Conservation (phyloP, 495 filamentous ascomycete genomes). For the Usnea hakonensis region DNA sequence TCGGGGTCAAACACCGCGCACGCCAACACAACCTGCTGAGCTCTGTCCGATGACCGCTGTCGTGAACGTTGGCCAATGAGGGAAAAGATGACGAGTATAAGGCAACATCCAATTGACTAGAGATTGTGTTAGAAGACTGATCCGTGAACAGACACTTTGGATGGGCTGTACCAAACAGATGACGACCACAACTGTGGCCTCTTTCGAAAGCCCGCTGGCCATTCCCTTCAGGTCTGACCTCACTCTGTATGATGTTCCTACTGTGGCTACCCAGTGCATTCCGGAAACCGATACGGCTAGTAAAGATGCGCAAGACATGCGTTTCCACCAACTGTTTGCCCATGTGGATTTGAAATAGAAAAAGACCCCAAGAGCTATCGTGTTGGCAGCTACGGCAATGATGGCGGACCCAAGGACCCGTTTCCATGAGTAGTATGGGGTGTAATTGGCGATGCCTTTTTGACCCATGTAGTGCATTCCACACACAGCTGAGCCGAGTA, state of each 20-base stretch:
- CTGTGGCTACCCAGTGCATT: conserved; percentile 81
- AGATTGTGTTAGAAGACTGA: conserved; percentile 6
- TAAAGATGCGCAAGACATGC: conserved; percentile 54
- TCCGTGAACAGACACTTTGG: not conserved
- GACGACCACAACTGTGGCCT: conserved; percentile 54
- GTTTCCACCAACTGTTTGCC: conserved; percentile 71
- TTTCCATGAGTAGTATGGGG: conserved; percentile 44
- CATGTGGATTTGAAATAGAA: conserved; percentile 70
- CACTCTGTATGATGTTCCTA: conserved; percentile 60
- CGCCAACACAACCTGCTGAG: conserved; percentile 71
- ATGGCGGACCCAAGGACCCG: conserved; percentile 62
- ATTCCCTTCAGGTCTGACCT: conserved; percentile 27
- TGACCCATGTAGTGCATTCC: conserved; percentile 92
- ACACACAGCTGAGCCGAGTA: conserved; percentile 66
- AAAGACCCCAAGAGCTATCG: conserved; percentile 61
- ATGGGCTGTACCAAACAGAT: conserved; percentile 50
- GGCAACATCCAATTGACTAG: conserved; percentile 53
- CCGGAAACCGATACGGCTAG: conserved; percentile 69
- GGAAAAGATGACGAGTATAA: conserved; percentile 49
- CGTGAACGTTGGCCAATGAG: conserved; percentile 49
- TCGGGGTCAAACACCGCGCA: conserved; percentile 67
- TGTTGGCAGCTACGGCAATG: conserved; percentile 65
- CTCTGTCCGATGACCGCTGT: conserved; percentile 51
- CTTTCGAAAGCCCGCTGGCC: conserved; percentile 40
- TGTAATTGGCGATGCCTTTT: conserved; percentile 72